Conservation (phyloP, 176 grass and related monocot species). For the Paspalum vaginatum region DNA sequence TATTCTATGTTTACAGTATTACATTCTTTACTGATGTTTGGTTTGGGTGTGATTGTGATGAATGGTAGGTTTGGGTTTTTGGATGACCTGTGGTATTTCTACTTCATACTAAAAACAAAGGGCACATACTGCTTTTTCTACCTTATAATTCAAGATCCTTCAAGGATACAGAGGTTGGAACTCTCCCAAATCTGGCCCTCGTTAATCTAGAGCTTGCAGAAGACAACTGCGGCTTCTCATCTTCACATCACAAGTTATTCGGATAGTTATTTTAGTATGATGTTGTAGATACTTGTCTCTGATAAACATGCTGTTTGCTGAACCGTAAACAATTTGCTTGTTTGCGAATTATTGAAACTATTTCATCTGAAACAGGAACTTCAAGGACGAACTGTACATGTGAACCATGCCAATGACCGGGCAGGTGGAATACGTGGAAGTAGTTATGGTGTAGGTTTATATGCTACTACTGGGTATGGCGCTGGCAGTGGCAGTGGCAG, state of each 20-base stretch:
- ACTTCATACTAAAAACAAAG: neutral
- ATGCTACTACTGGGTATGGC: neutral
- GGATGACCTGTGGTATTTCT: neutral
- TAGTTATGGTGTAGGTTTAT: neutral
- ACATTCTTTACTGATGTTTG: neutral
- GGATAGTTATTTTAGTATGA: neutral
- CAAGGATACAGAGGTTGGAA: neutral
- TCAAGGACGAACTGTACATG: constrained; percentile 74
- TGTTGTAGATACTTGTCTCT: constrained; percentile 13
- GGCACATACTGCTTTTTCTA: neutral
- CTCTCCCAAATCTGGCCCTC: neutral
- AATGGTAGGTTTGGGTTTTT: neutral
- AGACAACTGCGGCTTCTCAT: neutral
- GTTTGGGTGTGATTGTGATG: neutral
- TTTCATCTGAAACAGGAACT: constrained; percentile 66
- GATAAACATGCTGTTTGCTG: neutral
- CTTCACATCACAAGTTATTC: neutral
- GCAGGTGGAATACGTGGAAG: constrained; percentile 48
- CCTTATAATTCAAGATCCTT: neutral
- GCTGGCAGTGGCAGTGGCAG: constrained; percentile 18
- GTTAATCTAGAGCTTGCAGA: neutral
- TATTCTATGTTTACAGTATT: neutral
- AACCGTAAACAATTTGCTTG: constrained; percentile 21
- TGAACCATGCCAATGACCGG: constrained; percentile 67
- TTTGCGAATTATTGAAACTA: constrained; percentile 15